These are phyloP conservation scores for Aspergillus conjunctus DNA, from an alignment of 495 filamentous ascomycete genomes.

Conservation along the genomic window DNA sequence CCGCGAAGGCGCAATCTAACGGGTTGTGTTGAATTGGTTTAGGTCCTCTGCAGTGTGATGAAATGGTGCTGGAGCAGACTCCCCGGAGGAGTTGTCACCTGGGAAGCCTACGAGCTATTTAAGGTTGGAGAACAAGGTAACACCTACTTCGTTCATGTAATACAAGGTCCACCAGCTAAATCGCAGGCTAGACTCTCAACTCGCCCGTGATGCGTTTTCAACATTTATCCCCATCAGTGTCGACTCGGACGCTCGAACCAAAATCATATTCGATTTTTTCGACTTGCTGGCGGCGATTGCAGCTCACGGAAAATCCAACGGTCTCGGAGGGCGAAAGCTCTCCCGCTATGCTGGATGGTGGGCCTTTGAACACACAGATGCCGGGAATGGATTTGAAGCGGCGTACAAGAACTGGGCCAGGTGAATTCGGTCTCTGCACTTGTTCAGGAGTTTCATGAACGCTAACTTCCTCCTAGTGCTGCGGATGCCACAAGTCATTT, in stretches of 20 bases:
- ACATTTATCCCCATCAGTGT: constrained; percentile 96
- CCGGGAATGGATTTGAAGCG: constrained; percentile 89
- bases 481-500: constrained; percentile 95
- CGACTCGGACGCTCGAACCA: constrained; percentile 80
- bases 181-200: constrained; percentile 70
- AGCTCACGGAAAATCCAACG: constrained; percentile 88
- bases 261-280: constrained; percentile 96
- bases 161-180: constrained; percentile 7
- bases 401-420: constrained; percentile 85
- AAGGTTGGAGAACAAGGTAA: constrained; percentile 91
- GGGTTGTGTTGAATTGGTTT: constrained; percentile 1
- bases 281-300: constrained; percentile 83
- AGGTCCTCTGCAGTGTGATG: constrained; percentile 91
- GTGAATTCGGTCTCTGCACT: constrained; percentile 36
- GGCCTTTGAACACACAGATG: constrained; percentile 91
- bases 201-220: constrained; percentile 90
- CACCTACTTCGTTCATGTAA: neutral
- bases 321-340: constrained; percentile 88
- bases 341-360: constrained; percentile 97
- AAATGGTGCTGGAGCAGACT: constrained; percentile 99
- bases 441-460: constrained; percentile 4
- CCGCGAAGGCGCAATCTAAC: neutral
- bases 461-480: constrained; percentile 57
- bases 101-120: constrained; percentile 97
- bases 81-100: constrained; percentile 88